Base-by-base conservation (phyloP, 169 alveolate species). In the Eimeria maxima region DNA sequence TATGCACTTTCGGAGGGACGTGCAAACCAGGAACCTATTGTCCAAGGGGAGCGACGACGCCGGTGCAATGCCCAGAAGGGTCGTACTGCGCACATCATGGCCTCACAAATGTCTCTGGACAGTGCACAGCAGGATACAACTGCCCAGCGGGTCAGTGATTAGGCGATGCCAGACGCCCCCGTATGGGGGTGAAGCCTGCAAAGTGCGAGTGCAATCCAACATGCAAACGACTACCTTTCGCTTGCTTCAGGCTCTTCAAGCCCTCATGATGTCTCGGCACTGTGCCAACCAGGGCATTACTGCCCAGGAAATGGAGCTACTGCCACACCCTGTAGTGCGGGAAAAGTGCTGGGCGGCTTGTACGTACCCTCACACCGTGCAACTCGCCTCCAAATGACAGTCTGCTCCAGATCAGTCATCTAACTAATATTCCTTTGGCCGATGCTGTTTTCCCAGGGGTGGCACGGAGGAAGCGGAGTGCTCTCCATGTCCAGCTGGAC, bases 11-110 rank as follows among this genome's bases (percentile, higher is more conserved):
- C 47, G 94, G 83, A 63, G 81, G 60, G 45, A 63, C 38, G 80
- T 97, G 95, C 92, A 92, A 76, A 4, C 86, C 92, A 29, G 98
- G 98, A 33, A 60, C 95, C 63, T 97, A 96, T 96, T 97, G 98
- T 73, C 97, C 98, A 20, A 90, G 33, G 13, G 98, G 98, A n/a
- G 53, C 97, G 33, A 78, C 80, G 18, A 83, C 53, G 29, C 96
- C 96, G 4, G 4, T 27, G 22, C 33, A 67, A 47, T 94, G 96
- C 94, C 93, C 96, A 8, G 11, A 80, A 24, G 96, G 96, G 81
- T 27, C 57, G 42, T 94, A 50, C 90, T 94, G 96, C 96, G 83
- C 84, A 24, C 50, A 67, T 47, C 45, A 55, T 33, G 96, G 90
- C 47, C 96, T 94, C n/a, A 71, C 27, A 33, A 0, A 7, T 6